These are phyloP conservation scores for Lactarius hengduanensis DNA, from an alignment of 768 basidiomycete species.

Conservation along the genomic window DNA sequence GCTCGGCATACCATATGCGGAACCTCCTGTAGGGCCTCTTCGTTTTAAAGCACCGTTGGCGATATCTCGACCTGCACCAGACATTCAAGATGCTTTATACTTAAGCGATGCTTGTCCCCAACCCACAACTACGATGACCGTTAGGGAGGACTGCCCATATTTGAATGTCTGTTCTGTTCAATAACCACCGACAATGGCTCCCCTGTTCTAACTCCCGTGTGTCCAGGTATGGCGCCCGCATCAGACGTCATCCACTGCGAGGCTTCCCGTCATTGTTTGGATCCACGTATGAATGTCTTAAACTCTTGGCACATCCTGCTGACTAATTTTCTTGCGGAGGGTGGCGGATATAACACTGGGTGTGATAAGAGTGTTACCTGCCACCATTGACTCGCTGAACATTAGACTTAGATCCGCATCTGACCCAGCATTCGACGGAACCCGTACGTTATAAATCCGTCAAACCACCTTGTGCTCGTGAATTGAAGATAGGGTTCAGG, in stretches of 20 bases:
- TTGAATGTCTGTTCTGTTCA: slow-evolving; percentile 44
- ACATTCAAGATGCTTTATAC: slow-evolving; percentile 42
- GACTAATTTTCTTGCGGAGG: slow-evolving; percentile 35
- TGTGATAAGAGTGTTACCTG: slow-evolving; percentile 37
- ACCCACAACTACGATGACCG: slow-evolving; percentile 41
- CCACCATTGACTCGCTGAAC: slow-evolving; percentile 35
- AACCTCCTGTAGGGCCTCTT: slow-evolving; percentile 52
- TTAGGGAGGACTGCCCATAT: slow-evolving; percentile 54
- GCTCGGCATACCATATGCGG: slow-evolving; percentile 61
- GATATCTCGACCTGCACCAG: slow-evolving; percentile 36
- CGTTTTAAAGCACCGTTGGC: slow-evolving; percentile 56
- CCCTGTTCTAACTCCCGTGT: not conserved
- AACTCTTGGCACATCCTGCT: not conserved
- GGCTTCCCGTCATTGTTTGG: slow-evolving; percentile 39
- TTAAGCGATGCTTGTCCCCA: slow-evolving; percentile 62
- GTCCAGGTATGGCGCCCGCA: slow-evolving; percentile 37
- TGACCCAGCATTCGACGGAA: slow-evolving; percentile 44
- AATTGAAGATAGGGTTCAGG: slow-evolving; percentile 34
- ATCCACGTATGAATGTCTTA: slow-evolving; percentile 33
- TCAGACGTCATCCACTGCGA: slow-evolving; percentile 29
- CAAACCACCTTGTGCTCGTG: not conserved
- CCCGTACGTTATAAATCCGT: slow-evolving; percentile 37
- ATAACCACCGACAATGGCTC: not conserved
- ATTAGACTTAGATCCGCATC: slow-evolving; percentile 43
- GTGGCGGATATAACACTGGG: slow-evolving; percentile 49